Percentiles rank a stretch among this genome's conserved stretches.
Evolutionary conservation across 371 early-diverging fungal species (phyloP).

Genomic region (Actinomortierella ambigua): DNA sequence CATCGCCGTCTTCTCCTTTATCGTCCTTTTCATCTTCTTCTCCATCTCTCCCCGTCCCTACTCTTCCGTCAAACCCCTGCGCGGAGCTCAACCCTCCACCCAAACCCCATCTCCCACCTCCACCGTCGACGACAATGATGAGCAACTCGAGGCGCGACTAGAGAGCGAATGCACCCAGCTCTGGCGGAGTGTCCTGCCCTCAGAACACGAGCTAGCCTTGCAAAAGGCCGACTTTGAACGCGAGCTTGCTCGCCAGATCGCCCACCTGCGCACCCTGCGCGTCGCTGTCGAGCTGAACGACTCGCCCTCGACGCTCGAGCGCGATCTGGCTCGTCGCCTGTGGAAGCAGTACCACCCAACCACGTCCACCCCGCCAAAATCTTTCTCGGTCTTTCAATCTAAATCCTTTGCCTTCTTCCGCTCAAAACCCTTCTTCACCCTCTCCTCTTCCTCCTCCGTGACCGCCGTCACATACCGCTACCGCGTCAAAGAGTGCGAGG

Average conservation of each 20-base stretch:
- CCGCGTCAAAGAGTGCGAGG: too few species aligned
- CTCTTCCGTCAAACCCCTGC: not conserved
- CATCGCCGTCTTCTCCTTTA: not conserved
- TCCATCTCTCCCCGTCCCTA: not conserved
- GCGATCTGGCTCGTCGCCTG: conserved; percentile 29
- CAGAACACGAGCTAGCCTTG: conserved; percentile 20
- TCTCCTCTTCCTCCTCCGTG: too few species aligned
- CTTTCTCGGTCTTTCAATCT: too few species aligned
- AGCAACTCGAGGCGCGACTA: conserved; percentile 28
- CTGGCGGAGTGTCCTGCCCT: conserved; percentile 1
- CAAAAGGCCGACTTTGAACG: conserved; percentile 43
- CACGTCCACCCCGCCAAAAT: conserved; percentile 15
- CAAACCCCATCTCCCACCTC: conserved; percentile 20
- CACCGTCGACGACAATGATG: conserved; percentile 34
- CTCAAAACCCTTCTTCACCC: too few species aligned
- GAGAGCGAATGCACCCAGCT: not conserved
- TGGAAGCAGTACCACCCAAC: conserved; percentile 22
- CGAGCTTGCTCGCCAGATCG: conserved; percentile 28
- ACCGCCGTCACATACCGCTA: too few species aligned
- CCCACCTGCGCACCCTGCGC: conserved; percentile 21
- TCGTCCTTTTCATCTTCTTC: not conserved
- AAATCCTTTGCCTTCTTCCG: too few species aligned
- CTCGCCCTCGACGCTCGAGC: conserved; percentile 35
- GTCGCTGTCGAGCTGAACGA: conserved; percentile 18
- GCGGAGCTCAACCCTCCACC: not conserved